A percentile compares a stretch with the other conserved stretches of the same genome.
Evolutionary conservation across 352 stramenopile species (phyloP).

Genomic region (Globisporangium heterothallicum): DNA sequence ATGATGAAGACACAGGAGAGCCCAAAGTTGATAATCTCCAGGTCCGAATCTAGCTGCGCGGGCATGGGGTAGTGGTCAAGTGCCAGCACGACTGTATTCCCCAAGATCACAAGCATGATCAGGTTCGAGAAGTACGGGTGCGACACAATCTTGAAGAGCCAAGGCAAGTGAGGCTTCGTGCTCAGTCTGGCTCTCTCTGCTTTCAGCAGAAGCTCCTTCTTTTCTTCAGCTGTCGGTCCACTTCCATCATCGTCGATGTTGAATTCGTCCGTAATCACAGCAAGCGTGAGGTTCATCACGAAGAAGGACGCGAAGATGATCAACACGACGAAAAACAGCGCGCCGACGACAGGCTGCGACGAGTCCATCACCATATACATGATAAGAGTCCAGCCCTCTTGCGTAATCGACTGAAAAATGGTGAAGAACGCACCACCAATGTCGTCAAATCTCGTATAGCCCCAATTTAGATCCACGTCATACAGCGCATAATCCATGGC

Average conservation of each 20-base stretch:
- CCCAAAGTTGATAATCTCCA: conserved; percentile 78
- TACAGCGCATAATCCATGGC: conserved; percentile 61
- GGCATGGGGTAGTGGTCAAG: conserved; percentile 84
- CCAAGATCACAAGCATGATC: conserved; percentile 74
- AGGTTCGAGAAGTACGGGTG: conserved; percentile 49
- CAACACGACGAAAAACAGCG: conserved; percentile 87
- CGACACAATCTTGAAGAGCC: conserved; percentile 53
- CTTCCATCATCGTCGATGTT: conserved; percentile 52
- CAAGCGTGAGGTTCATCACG: conserved; percentile 91
- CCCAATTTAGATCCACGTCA: conserved; percentile 67
- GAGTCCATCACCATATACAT: conserved; percentile 88
- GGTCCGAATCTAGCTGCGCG: conserved; percentile 30
- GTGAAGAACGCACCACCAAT: conserved; percentile 87
- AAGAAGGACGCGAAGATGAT: conserved; percentile 92
- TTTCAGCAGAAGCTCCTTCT: conserved; percentile 26
- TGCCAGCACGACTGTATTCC: conserved; percentile 79
- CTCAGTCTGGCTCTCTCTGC: conserved; percentile 26
- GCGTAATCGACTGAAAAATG: conserved; percentile 92
- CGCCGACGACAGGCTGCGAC: conserved; percentile 46
- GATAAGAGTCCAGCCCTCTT: conserved; percentile 91
- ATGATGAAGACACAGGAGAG: conserved; percentile 69
- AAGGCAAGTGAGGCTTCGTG: conserved; percentile 23
- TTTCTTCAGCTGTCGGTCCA: conserved; percentile 21
- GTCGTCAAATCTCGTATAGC: conserved; percentile 93
- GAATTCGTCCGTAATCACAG: conserved; percentile 90